Base-by-base conservation (phyloP, 2,329 filamentous ascomycete genomes). In the Penicillium freii region DNA sequence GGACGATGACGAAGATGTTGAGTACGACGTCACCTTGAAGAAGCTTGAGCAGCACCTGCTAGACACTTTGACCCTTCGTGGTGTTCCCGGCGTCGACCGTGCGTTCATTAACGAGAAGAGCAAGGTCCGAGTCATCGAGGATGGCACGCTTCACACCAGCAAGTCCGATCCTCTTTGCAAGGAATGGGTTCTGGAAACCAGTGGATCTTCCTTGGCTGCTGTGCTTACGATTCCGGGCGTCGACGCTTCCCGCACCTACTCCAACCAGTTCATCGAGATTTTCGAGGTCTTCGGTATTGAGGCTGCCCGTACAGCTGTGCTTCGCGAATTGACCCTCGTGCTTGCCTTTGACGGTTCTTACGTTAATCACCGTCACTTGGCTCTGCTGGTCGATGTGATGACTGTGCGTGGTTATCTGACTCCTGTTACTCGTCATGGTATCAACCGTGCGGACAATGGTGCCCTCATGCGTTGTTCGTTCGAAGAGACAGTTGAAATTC, bases 391-490 rank as follows among this genome's bases (percentile, higher is more conserved):
- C 63, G 94, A 99, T 78, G 91, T 99, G 62, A 99, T 99, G 94
- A 97, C 92, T 29, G 92, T 95, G 69, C 86, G 94, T 69, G 94
- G 94, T 65, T 88, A 89, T 68, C 87, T 99, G 69, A 96, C 96
- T 75, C 93, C 94, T 15, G 93, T 99, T 62, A 99, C 94, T 55
- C 90, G 94, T 77, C 94, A 99, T 73, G 94, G 94, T 78, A 99
- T 99, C 80, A 99, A 99, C 80, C 87, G 94, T 69, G 91, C 93
- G 27, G 94, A 99, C 72, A 99, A 95, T 61, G 94, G 94, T 81
- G 95, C 94, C 10, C 83, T 99, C 69, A 99, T 99, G 94, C 89
- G 94, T 75, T 99, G 95, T 82, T 99, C 94, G 2, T 99, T 99
- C 78, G 94, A 99, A 78, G 95, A 99, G 76, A 99, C 94, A 0